Evolutionary conservation across 495 filamentous ascomycete species (phyloP), one percentile per base, ranked within the genome.

Genomic region (Beverwykella pulmonaria): DNA sequence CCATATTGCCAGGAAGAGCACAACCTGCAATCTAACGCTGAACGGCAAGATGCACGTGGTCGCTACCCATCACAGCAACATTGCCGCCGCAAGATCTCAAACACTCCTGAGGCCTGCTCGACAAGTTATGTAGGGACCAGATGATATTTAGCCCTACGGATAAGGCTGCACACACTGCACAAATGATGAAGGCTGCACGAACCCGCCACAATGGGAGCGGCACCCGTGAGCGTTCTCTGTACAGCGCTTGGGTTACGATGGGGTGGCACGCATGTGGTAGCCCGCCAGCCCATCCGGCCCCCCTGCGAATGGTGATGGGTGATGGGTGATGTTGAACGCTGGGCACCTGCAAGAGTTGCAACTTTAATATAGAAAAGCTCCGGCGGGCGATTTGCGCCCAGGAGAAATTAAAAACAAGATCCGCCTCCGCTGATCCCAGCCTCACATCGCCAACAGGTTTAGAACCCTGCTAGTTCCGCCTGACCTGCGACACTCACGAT

Each of bases 401-500:
- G 39, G 9, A 44, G 39, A 44, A n/a, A 44, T 44, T 44, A 44
- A 44, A n/a, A 44, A 44, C 39, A 44, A 44, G 39, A 44, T 44
- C 39, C 39, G 9, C 9, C 39, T 44, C 30, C 15, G 39, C 3
- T 44, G 39, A 44, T 44, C 39, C 39, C 39, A 44, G 39, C 39
- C 39, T 44, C 39, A 14, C 39, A 44, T 44, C 39, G 39, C 17
- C 39, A 44, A 58, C 52, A 34, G 56, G 61, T 17, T 17, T 25
- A 23, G 15, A 64, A 30, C 61, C 61, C 41, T 64, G 61, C 41
- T 52, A 57, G 30, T 22, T 12, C 15, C 22, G 34, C 53, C 36
- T 39, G 46, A 22, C 59, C 61, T 64, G 52, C 44, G 61, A 64
- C 61, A 34, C 17, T 32, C 44, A 29, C 5, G 48, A 46, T 64